Conservation (phyloP, 495 filamentous ascomycete species). For the Stereocaulon alpinum region DNA sequence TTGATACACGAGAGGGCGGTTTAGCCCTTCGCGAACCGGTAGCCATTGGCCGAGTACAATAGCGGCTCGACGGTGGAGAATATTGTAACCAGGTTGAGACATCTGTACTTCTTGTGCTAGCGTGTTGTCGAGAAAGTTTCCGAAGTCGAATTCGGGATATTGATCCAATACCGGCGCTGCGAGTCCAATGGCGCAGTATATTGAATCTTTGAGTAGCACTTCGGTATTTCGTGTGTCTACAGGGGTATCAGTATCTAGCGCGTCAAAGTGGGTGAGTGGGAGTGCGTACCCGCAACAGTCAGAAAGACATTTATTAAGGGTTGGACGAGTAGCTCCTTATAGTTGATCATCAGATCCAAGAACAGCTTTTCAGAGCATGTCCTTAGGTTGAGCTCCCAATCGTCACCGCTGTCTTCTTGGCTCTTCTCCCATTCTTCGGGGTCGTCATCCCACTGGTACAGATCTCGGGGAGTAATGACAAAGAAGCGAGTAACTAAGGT, state of each 20-base stretch:
- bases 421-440: slow-evolving; percentile 86
- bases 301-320: slow-evolving; percentile 73
- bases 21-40: slow-evolving; percentile 54
- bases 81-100: slow-evolving; percentile 62
- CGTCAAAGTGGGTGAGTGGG: neutral
- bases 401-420: slow-evolving; percentile 68
- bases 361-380: slow-evolving; percentile 91
- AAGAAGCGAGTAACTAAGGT: slow-evolving; percentile 79
- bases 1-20: slow-evolving; percentile 65
- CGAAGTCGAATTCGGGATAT: slow-evolving; percentile 60
- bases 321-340: slow-evolving; percentile 63
- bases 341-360: slow-evolving; percentile 79
- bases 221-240: slow-evolving; percentile 49
- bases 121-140: slow-evolving; percentile 60
- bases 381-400: slow-evolving; percentile 78
- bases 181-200: slow-evolving; percentile 86
- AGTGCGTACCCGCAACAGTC: slow-evolving; percentile 50
- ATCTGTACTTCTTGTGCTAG: slow-evolving; percentile 72
- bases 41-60: slow-evolving; percentile 89
- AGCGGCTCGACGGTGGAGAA: slow-evolving; percentile 79
- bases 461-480: slow-evolving; percentile 72
- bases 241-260: neutral
- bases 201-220: slow-evolving; percentile 77
- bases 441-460: slow-evolving; percentile 83
- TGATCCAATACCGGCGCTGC: slow-evolving; percentile 64